phyloP scores from a whole-genome alignment of 2,329 filamentous ascomycete genomes.

The Diaporthe citrichinensis region DNA sequence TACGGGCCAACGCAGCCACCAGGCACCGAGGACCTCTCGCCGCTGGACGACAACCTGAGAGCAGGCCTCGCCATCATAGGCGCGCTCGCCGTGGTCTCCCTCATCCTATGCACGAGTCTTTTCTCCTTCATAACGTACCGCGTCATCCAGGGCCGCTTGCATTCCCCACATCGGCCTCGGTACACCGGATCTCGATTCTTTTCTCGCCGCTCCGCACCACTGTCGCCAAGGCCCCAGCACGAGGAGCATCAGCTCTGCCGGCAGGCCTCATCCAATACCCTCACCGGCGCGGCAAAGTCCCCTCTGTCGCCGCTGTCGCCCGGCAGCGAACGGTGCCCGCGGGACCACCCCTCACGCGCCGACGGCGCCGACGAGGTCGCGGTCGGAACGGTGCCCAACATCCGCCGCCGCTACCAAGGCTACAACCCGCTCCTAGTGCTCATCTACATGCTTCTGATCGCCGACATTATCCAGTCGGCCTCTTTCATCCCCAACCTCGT shows the following conservation, averaged over 20 bases:
- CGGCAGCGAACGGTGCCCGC: background rate
- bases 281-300: background rate
- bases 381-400: slow-evolving; percentile 13
- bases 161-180: background rate
- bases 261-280: background rate
- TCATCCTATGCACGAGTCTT: slow-evolving; percentile 22
- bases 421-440: slow-evolving; percentile 27
- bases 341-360: background rate
- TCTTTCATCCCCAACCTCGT: slow-evolving; percentile 29
- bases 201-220: background rate
- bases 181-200: background rate
- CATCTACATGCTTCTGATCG: slow-evolving; percentile 36
- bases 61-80: slow-evolving; percentile 27
- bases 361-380: background rate
- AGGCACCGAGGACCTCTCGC: slow-evolving; percentile 24
- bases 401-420: slow-evolving; percentile 24
- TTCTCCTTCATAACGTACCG: slow-evolving; percentile 35
- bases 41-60: slow-evolving; percentile 11
- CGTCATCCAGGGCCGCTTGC: slow-evolving; percentile 13
- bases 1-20: slow-evolving; percentile 18
- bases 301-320: background rate
- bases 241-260: slow-evolving; percentile 1
- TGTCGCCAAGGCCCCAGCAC: background rate
- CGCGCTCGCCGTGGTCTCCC: slow-evolving; percentile 4
- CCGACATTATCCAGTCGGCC: slow-evolving; percentile 35